Percentiles rank a stretch among this genome's conserved stretches.
phyloP scores from a whole-genome alignment of 768 basidiomycete genomes.

The Agrocybe praecox region DNA sequence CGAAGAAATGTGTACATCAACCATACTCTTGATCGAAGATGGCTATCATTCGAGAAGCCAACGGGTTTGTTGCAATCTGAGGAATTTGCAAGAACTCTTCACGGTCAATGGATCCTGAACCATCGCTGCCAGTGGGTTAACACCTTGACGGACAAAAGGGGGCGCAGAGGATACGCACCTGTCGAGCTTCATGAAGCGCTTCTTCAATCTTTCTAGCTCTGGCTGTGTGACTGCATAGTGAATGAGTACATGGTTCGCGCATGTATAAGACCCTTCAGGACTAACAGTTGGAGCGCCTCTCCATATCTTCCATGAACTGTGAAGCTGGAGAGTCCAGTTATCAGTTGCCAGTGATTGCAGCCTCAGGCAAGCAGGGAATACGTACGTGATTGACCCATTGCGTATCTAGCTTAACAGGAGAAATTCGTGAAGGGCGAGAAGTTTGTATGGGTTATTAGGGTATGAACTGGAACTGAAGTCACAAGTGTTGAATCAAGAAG shows the following conservation, averaged over 20 bases:
- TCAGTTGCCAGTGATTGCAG: neutral
- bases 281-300: slow-evolving; percentile 96
- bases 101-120: slow-evolving; percentile 96
- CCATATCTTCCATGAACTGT: slow-evolving; percentile 98
- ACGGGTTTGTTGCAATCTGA: slow-evolving; percentile 96
- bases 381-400: slow-evolving; percentile 87
- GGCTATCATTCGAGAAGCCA: slow-evolving; percentile 97
- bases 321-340: slow-evolving; percentile 53
- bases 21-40: slow-evolving; percentile 99
- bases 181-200: slow-evolving; percentile 99
- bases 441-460: neutral
- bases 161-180: slow-evolving; percentile 44
- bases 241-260: slow-evolving; percentile 12
- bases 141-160: neutral
- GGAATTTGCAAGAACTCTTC: slow-evolving; percentile 99
- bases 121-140: slow-evolving; percentile 62
- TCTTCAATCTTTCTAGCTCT: slow-evolving; percentile 95
- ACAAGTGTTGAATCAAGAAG: neutral
- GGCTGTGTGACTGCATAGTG: slow-evolving; percentile 78
- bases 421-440: slow-evolving; percentile 1
- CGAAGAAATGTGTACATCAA: neutral
- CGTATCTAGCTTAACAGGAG: slow-evolving; percentile 2
- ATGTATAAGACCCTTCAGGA: slow-evolving; percentile 21
- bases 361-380: neutral
- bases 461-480: neutral